Evolutionary conservation across 1,139 yeast genomes (phyloP), one percentile per base, ranked within the genome.

Genomic region (Wickerhamiella infanticola): DNA sequence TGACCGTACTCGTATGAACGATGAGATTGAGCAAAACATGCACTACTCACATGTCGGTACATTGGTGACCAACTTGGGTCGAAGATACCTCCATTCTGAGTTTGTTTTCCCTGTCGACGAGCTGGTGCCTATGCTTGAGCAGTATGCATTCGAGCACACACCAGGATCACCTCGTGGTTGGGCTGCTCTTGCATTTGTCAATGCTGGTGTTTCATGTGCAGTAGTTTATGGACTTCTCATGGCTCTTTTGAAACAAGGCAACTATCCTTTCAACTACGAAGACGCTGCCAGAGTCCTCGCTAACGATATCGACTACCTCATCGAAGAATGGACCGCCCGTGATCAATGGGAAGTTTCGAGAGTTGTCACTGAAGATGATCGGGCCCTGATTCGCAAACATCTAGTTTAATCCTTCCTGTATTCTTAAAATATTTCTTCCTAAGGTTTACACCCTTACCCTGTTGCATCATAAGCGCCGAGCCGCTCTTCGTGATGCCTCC

Each of bases 71-170:
- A 64, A 65, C 40, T 63, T 75, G 40, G 81, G 80, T 13, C 67
- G 67, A 55, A 69, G 67, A 51, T 65, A 73, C 38, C 62, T 64
- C 57, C 78, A 58, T 47, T 74, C 70, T 43, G 95, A 86, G 55
- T 72, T 77, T 58, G 84, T 86, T 1, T 85, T 88, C 68, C 95
- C 96, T 7, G 69, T 83, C 13, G 78, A 77, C 51, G 80, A 77
- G 51, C 67, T 86, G 48, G 68, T 84, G 51, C 81, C 83, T 48
- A 67, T 81, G 42, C 53, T 66, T 23, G 69, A 67, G 50, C 56
- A 56, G 33, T 65, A 62, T 47, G 61, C 70, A 18, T 58, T 66
- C 38, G 56, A 58, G 42, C 48, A 53, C 42, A 64, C 71, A 54
- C 61, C 68, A 54, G 58, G 70, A 56, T 68, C 69, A 46, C 72